A percentile compares a stretch with the other conserved stretches of the same genome.
Conservation (phyloP, 2,329 filamentous ascomycete genomes). For the Acephala macrosclerotiorum region DNA sequence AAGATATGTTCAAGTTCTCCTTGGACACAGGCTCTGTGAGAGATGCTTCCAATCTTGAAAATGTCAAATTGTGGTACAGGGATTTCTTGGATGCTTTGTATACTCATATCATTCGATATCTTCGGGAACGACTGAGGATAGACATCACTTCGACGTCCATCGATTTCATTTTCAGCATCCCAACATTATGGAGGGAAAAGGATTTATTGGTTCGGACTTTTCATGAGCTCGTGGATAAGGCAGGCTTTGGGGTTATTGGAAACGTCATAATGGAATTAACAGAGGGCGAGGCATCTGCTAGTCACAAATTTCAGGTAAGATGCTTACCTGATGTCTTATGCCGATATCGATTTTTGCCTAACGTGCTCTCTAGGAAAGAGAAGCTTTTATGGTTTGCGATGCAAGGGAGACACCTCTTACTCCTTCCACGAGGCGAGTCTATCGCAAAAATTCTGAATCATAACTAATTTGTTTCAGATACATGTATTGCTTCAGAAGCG, state of each 20-base stretch:
- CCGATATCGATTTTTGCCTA: no score
- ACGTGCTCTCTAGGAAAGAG: background rate
- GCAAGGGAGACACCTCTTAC: no score
- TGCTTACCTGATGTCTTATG: background rate
- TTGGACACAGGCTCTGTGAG: background rate
- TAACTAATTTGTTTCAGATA: no score
- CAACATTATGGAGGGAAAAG: background rate
- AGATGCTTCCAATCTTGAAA: background rate
- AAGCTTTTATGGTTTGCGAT: conserved; percentile 8
- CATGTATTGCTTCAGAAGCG: no score
- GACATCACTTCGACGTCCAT: background rate
- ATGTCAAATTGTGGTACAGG: background rate
- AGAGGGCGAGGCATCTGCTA: conserved; percentile 1
- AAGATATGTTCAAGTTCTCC: background rate
- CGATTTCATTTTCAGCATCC: background rate
- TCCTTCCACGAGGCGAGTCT: no score
- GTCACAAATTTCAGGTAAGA: background rate
- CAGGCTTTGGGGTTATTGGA: background rate
- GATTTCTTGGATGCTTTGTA: background rate
- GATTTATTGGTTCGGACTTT: background rate
- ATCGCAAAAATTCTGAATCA: no score
- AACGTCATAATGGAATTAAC: background rate
- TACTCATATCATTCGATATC: background rate
- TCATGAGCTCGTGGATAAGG: background rate
- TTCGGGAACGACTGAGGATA: background rate